Percentiles rank a stretch among this genome's conserved stretches.
Evolutionary conservation across 2,329 filamentous ascomycete genomes (phyloP).

Genomic region (Trichoderma sp.): DNA sequence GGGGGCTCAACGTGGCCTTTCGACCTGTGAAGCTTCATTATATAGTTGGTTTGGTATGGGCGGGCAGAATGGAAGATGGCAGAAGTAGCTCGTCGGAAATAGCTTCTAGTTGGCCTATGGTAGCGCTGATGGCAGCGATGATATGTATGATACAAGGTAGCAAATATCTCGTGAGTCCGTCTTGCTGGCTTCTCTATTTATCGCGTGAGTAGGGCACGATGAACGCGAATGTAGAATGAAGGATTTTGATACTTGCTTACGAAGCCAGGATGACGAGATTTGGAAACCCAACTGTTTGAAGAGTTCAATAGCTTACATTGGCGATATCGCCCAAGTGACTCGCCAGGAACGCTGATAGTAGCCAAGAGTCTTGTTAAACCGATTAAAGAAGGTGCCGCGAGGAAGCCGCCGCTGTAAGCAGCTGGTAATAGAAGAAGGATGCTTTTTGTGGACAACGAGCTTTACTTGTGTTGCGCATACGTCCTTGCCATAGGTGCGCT

Average conservation of each 20-base stretch:
- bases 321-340: background rate
- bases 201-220: background rate
- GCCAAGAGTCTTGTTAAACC: slow-evolving; percentile 11
- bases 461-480: slow-evolving; percentile 17
- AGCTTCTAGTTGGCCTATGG: background rate
- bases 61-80: background rate
- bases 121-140: background rate
- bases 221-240: background rate
- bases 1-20: background rate
- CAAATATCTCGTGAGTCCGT: background rate
- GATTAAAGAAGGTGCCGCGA: slow-evolving; percentile 26
- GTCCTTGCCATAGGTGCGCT: background rate
- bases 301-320: background rate
- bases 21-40: slow-evolving; percentile 1
- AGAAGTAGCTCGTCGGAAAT: background rate
- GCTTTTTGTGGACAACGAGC: slow-evolving; percentile 9
- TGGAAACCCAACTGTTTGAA: background rate
- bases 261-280: background rate
- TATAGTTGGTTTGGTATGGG: background rate
- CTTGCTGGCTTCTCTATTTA: background rate
- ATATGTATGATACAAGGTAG: background rate
- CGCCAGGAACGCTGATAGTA: background rate
- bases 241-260: background rate
- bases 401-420: slow-evolving; percentile 1
- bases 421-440: slow-evolving; percentile 8